A percentile compares a stretch with the other conserved stretches of the same genome.
phyloP scores from a whole-genome alignment of 345 rosid species.

The Citrus trifoliata region DNA sequence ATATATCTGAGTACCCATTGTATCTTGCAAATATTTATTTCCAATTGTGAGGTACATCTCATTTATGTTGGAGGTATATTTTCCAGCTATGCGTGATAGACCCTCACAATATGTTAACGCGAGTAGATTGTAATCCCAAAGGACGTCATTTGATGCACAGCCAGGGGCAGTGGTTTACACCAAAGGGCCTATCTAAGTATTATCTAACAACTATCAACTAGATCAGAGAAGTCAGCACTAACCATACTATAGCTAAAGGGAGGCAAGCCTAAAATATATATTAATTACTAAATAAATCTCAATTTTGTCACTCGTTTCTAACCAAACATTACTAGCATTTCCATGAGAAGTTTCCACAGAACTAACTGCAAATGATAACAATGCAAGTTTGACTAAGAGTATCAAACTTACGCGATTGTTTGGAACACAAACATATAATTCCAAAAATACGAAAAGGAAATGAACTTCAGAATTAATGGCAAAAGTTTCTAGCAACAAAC shows the following conservation, averaged over 20 bases:
- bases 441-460: not conserved
- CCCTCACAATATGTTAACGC: no score
- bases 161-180: not conserved
- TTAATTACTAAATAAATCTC: not conserved
- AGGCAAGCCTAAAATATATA: not conserved
- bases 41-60: no score
- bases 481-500: conserved; percentile 34
- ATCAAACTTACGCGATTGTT: not conserved
- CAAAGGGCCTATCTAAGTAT: not conserved
- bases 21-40: no score
- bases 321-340: conserved; percentile 1
- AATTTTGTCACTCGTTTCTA: not conserved
- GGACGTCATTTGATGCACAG: not conserved
- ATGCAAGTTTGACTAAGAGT: not conserved
- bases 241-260: not conserved
- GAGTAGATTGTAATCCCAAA: not conserved
- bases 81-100: no score
- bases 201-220: not conserved
- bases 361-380: conserved; percentile 1
- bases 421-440: not conserved
- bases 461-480: not conserved
- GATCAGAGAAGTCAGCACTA: not conserved
- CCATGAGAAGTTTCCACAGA: not conserved
- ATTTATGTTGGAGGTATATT: no score
- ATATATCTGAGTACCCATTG: no score